Evolutionary conservation across 2,329 filamentous ascomycete species (phyloP), one percentile per base, ranked within the genome.

Genomic region (Elsinoe fawcettii): DNA sequence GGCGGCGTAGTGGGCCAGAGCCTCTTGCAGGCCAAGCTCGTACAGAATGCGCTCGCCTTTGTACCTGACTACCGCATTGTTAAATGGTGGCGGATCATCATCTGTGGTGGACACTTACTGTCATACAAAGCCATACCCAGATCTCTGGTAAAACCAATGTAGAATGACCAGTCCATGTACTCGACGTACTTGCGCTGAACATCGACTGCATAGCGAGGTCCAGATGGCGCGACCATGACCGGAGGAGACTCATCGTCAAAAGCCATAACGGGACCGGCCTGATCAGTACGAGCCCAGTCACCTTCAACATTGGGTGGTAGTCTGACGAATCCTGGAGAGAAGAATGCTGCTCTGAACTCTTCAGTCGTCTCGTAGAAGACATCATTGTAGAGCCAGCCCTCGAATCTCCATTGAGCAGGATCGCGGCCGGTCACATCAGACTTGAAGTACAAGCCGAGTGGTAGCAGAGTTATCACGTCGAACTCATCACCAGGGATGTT

Each of bases 41-140:
- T 82, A 83, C 9, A 83, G 67, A 5, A 83, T 66, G 5, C 78
- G 70, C 59, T 80, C 72, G n/a, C 77, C 78, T 62, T 80, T 78
- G 70, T 76, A 81, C 16, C 71, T 68, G 44, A 83, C 49, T 53
- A 23, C 6, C 3, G 34, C 11, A 14, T 23, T 34, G 49, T 36
- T 14, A 53, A 4, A 12, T 4, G 22, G 12, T 30, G 5, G 27
- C 27, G 27, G 7, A 25, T 20, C 30, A 9, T 12, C 14, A 30
- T 30, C n/a, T 25, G 20, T 9, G 6, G 16, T 5, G 25, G 3
- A 3, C 14, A 22, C 49, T 53, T 53, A 53, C 49, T 75, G 59
- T 83, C 74, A 62, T 75, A 76, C 0, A 83, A 67, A 0, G 71
- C 63, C 36, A 82, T 68, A 0, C 79, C 80, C 0, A 72, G 72